Evolutionary conservation across 441 rosid species (phyloP).

Genomic region (Brassica hybrid): DNA sequence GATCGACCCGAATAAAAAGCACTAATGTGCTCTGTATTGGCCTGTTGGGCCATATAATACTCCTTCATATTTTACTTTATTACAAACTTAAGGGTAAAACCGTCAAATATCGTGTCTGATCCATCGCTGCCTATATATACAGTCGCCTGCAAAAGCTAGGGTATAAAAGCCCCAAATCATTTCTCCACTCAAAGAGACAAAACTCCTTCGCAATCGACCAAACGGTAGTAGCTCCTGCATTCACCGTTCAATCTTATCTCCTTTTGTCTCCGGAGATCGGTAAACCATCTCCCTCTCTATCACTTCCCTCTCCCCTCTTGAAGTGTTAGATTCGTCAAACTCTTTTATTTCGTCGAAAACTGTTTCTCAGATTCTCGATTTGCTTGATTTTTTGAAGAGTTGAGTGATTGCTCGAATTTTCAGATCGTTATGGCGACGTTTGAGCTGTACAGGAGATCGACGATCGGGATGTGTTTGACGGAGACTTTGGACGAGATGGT

Average conservation of each 20-base stretch:
- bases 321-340: conserved; percentile 15
- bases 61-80: background rate
- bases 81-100: conserved; percentile 35
- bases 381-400: background rate
- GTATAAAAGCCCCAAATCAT: conserved; percentile 72
- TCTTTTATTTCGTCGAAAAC: background rate
- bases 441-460: conserved; percentile 94
- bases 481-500: conserved; percentile 99
- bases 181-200: conserved; percentile 62
- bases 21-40: conserved; percentile 1
- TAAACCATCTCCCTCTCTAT: conserved; percentile 18
- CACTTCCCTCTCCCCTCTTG: background rate
- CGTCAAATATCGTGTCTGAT: conserved; percentile 37
- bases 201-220: conserved; percentile 36
- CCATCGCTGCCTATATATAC: conserved; percentile 65
- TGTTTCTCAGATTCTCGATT: conserved; percentile 1
- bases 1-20: no score
- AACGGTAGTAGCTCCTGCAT: conserved; percentile 41
- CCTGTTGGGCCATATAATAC: conserved; percentile 22
- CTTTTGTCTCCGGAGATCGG: conserved; percentile 43
- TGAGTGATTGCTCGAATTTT: conserved; percentile 10
- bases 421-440: conserved; percentile 77
- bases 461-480: conserved; percentile 97
- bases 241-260: conserved; percentile 17
- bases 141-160: conserved; percentile 77